Conservation (phyloP, 441 rosid species). For the Jatropha multifida region DNA sequence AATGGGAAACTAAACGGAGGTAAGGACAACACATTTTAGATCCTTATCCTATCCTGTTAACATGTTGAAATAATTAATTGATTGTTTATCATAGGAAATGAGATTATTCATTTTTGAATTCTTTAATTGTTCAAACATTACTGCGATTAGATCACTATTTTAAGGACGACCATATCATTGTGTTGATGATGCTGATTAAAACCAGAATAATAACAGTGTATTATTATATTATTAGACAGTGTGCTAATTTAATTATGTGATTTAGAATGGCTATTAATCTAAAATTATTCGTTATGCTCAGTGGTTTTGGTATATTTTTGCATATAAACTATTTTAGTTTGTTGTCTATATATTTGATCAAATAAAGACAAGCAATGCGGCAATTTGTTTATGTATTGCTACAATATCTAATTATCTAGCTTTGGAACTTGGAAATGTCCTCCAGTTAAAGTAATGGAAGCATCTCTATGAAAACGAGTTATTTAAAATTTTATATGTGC, state of each 20-base stretch:
- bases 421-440: not conserved
- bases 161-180: not conserved
- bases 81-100: too few relatives aligned
- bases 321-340: too few relatives aligned
- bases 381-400: not conserved
- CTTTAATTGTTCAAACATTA: constrained; percentile 3
- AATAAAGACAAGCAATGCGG: constrained; percentile 6
- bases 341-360: not conserved
- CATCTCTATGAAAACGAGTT: not conserved
- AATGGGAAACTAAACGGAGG: too few relatives aligned
- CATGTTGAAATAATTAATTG: too few relatives aligned
- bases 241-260: not conserved
- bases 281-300: not conserved
- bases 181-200: not conserved
- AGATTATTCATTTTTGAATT: not conserved
- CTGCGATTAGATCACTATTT: not conserved
- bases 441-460: not conserved
- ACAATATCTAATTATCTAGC: not conserved
- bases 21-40: too few relatives aligned
- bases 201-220: not conserved
- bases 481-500: too few relatives aligned
- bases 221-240: not conserved
- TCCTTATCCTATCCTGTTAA: too few relatives aligned
- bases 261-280: not conserved
- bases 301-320: not conserved